Evolutionary conservation across 2,329 filamentous ascomycete genomes (phyloP).

Genomic region (Penicillium aurantiogriseum): DNA sequence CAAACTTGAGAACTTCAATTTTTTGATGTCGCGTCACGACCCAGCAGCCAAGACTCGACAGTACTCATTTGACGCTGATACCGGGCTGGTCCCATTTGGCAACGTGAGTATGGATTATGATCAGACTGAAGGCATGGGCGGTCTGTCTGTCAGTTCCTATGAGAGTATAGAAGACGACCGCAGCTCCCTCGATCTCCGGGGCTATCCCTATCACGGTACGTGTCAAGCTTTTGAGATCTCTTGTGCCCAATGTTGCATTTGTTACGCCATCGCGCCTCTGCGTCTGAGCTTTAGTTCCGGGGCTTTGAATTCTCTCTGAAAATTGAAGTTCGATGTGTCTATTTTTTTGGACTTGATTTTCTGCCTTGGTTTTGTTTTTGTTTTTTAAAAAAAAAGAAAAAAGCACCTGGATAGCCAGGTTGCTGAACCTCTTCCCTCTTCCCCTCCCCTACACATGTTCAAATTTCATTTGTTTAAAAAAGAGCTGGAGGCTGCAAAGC

Average conservation of each 20-base stretch:
- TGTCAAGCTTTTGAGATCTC: constrained; percentile 18
- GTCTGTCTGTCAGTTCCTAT: constrained; percentile 43
- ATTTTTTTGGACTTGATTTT: neutral
- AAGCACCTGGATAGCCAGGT: neutral
- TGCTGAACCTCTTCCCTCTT: neutral
- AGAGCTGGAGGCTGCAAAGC: neutral
- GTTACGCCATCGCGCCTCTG: constrained; percentile 33
- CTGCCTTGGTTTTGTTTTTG: too few relatives aligned
- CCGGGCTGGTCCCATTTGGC: constrained; percentile 32
- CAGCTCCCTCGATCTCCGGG: constrained; percentile 38
- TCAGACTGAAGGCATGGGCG: constrained; percentile 42
- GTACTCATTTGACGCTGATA: constrained; percentile 41
- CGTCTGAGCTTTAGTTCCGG: constrained; percentile 5
- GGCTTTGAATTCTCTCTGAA: constrained; percentile 1
- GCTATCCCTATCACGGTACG: constrained; percentile 43
- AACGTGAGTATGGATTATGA: constrained; percentile 41
- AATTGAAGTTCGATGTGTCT: constrained; percentile 3
- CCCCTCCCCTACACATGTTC: neutral
- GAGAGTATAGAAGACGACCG: constrained; percentile 44
- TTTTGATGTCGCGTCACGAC: constrained; percentile 36
- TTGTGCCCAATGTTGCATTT: constrained; percentile 30
- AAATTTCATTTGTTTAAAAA: constrained; percentile 3
- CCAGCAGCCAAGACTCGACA: constrained; percentile 35
- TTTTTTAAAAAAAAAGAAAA: too few relatives aligned
- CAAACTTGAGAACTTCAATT: constrained; percentile 40